Conservation (phyloP, 352 stramenopile species). For the Phytophthora crassamura region DNA sequence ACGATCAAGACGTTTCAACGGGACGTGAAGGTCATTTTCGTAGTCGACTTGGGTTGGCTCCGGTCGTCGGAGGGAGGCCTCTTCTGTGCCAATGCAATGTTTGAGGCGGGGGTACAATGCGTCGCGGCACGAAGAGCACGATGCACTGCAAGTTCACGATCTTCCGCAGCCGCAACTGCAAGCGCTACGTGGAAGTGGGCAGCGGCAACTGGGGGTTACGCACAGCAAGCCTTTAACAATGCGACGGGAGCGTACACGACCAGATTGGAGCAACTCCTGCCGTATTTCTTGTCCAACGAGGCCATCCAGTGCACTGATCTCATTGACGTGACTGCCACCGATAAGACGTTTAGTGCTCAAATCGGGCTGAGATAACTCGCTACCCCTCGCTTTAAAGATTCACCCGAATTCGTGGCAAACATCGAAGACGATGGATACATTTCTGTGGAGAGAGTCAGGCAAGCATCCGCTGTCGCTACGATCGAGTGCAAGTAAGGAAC, state of each 20-base stretch:
- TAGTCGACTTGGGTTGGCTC: no score
- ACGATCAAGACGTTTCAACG: no score
- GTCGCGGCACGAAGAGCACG: no score
- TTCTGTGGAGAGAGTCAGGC: slow-evolving; percentile 17
- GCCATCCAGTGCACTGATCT: slow-evolving; percentile 32
- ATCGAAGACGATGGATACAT: slow-evolving; percentile 39
- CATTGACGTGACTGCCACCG: slow-evolving; percentile 25
- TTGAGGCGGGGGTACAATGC: no score
- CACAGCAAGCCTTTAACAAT: slow-evolving; percentile 53
- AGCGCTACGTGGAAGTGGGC: no score
- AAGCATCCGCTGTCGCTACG: not conserved
- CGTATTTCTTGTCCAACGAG: slow-evolving; percentile 40
- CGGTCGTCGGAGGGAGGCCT: no score
- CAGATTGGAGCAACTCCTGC: slow-evolving; percentile 34
- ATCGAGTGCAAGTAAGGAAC: no score
- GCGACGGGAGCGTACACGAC: slow-evolving; percentile 39
- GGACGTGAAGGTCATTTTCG: no score
- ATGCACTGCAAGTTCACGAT: no score
- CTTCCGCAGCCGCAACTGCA: no score
- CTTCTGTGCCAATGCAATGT: no score
- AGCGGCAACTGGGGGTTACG: slow-evolving; percentile 36
- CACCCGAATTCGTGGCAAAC: slow-evolving; percentile 21
- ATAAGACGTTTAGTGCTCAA: slow-evolving; percentile 23
- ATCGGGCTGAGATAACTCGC: slow-evolving; percentile 20
- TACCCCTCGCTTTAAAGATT: not conserved